A percentile compares a stretch with the other conserved stretches of the same genome.
Evolutionary conservation across 306 rosid genomes (phyloP).

Genomic region (Lathyrus oleraceus): DNA sequence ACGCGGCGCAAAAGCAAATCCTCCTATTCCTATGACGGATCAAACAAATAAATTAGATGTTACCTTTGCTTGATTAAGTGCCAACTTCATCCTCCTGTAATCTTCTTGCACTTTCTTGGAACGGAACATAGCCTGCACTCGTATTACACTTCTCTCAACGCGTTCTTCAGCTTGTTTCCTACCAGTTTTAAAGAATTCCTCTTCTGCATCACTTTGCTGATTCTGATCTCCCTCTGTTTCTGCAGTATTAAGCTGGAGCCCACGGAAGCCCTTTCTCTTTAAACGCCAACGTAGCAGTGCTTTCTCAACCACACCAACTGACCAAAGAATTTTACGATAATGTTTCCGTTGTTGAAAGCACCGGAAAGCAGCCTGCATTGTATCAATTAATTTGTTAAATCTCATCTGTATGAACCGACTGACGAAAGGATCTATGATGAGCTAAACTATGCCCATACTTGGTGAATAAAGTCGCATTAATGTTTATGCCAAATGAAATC

Average conservation of each 20-base stretch:
- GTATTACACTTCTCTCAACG: slow-evolving; percentile 67
- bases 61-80: slow-evolving; percentile 72
- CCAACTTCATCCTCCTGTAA: slow-evolving; percentile 82
- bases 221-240: slow-evolving; percentile 38
- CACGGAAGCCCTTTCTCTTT: slow-evolving; percentile 90
- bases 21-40: too few species aligned
- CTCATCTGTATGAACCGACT: background rate
- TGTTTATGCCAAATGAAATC: background rate
- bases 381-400: slow-evolving; percentile 10
- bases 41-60: slow-evolving; percentile 29
- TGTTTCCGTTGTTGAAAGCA: slow-evolving; percentile 76
- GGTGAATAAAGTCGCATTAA: slow-evolving; percentile 11
- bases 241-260: slow-evolving; percentile 57
- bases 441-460: slow-evolving; percentile 1
- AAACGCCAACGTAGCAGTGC: slow-evolving; percentile 88
- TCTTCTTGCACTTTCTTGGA: slow-evolving; percentile 91
- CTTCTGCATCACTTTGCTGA: slow-evolving; percentile 61
- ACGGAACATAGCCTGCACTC: slow-evolving; percentile 91
- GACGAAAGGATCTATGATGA: background rate
- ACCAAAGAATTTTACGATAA: slow-evolving; percentile 83
- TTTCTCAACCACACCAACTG: slow-evolving; percentile 90
- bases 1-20: too few species aligned
- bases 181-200: slow-evolving; percentile 72
- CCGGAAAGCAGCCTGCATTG: slow-evolving; percentile 82
- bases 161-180: slow-evolving; percentile 88